A percentile compares a stretch with the other conserved stretches of the same genome.
phyloP scores from a whole-genome alignment of 139 green algal genomes.

The Pleodorina starrii region DNA sequence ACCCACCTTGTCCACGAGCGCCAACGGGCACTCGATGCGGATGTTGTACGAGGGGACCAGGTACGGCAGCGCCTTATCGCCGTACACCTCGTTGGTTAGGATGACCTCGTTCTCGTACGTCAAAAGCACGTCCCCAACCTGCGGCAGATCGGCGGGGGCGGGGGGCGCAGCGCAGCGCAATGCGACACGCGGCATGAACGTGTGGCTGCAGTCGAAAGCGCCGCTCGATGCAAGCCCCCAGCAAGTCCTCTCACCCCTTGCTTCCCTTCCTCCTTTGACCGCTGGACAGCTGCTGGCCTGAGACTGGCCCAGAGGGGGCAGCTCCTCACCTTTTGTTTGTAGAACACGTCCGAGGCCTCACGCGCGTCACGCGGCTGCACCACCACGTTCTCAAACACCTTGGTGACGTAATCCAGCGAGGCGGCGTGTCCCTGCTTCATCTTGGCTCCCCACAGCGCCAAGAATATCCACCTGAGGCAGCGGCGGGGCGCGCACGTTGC shows the following conservation, averaged over 20 bases:
- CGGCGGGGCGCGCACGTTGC: no score
- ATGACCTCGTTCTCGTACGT: slow-evolving; percentile 95
- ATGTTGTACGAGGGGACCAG: slow-evolving; percentile 74
- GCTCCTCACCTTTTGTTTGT: slow-evolving; percentile 84
- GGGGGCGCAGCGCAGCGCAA: no score
- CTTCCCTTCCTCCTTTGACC: no score
- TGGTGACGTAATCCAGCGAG: slow-evolving; percentile 51
- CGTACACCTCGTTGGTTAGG: slow-evolving; percentile 84
- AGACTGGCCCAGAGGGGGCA: no score
- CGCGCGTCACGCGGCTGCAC: slow-evolving; percentile 88
- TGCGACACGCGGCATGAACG: no score
- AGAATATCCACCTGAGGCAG: slow-evolving; percentile 83
- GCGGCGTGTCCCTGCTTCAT: slow-evolving; percentile 68
- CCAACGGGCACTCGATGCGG: slow-evolving; percentile 74
- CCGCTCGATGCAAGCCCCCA: no score
- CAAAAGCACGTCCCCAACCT: slow-evolving; percentile 84
- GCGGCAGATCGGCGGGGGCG: no score
- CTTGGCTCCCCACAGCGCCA: slow-evolving; percentile 85
- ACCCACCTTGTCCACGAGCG: slow-evolving; percentile 64
- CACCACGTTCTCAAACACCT: slow-evolving; percentile 86
- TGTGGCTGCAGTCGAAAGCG: no score
- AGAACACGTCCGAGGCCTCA: slow-evolving; percentile 91
- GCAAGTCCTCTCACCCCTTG: no score
- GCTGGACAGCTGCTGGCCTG: no score
- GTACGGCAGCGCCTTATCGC: slow-evolving; percentile 81